Evolutionary conservation across 2,329 filamentous ascomycete species (phyloP), one percentile per base, ranked within the genome.

Genomic region (Sporothrix globosa): DNA sequence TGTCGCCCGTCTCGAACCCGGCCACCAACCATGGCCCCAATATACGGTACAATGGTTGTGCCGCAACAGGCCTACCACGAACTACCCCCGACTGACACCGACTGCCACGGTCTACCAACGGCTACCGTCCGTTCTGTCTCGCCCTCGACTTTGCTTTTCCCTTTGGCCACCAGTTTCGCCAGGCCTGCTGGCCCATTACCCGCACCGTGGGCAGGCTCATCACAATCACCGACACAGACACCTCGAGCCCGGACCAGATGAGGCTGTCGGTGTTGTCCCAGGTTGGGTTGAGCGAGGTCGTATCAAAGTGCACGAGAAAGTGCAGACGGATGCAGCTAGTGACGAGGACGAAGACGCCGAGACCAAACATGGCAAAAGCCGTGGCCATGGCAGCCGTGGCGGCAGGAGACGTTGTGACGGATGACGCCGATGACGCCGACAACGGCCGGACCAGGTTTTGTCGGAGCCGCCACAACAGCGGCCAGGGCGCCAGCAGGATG

Each of bases 181-280:
- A 67, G 10, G 63, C 61, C 11, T 48, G 21, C 39, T 72, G 68
- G 24, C 27, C 68, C 68, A 81, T 73, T 6, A 77, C 75, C 63
- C 81, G 77, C 13, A 82, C 79, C 1, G 78, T 79, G 2, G 82
- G 82, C 4, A 83, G 75, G 48, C 80, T 82, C 41, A 78, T 78
- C 27, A 82, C 79, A 46, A 83, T 78, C 54, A 83, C 77, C n/a
- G 82, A 79, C 0, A 80, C 77, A 1, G 81, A 78, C 4, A 82
- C 76, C 74, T 83, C 82, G 34, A 83, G 73, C 1, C 81, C 81
- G 2, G 79, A 80, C 82, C 82, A 83, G 61, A 83, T 76, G n/a
- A 82, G 71, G 6, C 77, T 75, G 71, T 81, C 77, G 10, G 79
- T 79, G 54, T 82, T 80, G 73, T 82, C 79, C 80, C 80, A 82